These are phyloP conservation scores for Lactarius akahatsu DNA, from an alignment of 768 basidiomycete genomes.

Conservation along the genomic window DNA sequence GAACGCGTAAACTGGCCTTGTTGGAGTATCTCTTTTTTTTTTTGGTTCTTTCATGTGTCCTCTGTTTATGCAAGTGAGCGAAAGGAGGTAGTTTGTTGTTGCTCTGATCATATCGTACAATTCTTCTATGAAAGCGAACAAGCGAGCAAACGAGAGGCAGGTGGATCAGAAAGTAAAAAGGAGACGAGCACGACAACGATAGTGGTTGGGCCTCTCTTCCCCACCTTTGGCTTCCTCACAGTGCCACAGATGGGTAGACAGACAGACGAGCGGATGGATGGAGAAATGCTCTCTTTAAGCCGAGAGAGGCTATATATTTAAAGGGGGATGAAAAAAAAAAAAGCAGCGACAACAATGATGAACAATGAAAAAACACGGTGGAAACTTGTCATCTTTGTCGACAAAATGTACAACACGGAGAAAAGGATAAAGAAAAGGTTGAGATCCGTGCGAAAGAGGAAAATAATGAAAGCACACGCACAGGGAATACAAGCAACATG, in stretches of 20 bases:
- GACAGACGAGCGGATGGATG: neutral
- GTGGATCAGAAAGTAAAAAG: neutral
- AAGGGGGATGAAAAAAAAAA: neutral
- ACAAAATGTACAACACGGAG: neutral
- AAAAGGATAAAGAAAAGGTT: neutral
- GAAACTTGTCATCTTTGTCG: neutral
- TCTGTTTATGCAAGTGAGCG: neutral
- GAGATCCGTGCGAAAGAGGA: slow-evolving; percentile 3
- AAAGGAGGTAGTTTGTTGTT: slow-evolving; percentile 4
- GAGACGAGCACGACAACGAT: neutral
- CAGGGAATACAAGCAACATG: slow-evolving; percentile 6
- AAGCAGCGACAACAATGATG: neutral
- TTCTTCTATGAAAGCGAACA: slow-evolving; percentile 23
- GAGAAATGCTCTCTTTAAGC: neutral
- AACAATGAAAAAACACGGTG: neutral
- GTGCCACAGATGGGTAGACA: slow-evolving; percentile 2
- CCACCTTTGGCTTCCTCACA: neutral
- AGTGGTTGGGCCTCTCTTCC: slow-evolving; percentile 1
- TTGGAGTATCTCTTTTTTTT: neutral
- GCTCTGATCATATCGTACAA: slow-evolving; percentile 23
- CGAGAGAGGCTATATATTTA: slow-evolving; percentile 1
- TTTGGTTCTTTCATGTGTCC: slow-evolving; percentile 5
- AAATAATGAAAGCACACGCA: slow-evolving; percentile 12
- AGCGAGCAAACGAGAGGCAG: slow-evolving; percentile 16
- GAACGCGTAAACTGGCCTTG: neutral